Evolutionary conservation across 129 eudicot species (phyloP).

Genomic region (Artemisia argyi): DNA sequence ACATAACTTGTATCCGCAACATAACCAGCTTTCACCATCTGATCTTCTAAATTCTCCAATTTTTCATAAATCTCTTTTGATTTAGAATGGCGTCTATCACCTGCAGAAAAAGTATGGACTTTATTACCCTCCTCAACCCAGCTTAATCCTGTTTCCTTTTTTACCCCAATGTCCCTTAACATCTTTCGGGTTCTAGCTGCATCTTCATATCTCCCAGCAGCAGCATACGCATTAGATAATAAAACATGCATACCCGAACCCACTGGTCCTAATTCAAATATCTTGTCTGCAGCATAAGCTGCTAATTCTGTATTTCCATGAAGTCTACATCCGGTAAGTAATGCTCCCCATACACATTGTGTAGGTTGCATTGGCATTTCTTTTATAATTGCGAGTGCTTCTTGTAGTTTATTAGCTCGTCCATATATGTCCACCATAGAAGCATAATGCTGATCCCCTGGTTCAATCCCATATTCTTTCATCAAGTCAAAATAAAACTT

Average conservation of each 20-base stretch:
- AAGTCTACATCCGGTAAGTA: constrained; percentile 80
- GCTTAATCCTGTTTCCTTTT: constrained; percentile 92
- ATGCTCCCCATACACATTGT: constrained; percentile 89
- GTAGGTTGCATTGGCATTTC: constrained; percentile 82
- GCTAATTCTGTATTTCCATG: constrained; percentile 76
- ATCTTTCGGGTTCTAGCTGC: constrained; percentile 77
- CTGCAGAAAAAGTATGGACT: constrained; percentile 76
- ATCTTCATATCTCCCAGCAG: constrained; percentile 81
- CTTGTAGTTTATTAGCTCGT: constrained; percentile 80
- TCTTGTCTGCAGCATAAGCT: constrained; percentile 78
- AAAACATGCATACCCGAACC: constrained; percentile 70
- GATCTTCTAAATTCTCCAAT: constrained; percentile 61
- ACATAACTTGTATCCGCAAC: constrained; percentile 83
- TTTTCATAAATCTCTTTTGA: constrained; percentile 58
- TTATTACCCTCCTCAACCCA: constrained; percentile 93
- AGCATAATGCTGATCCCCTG: constrained; percentile 77
- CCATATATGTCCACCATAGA: constrained; percentile 80
- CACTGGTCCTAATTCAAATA: constrained; percentile 64
- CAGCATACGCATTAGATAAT: constrained; percentile 71
- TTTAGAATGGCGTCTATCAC: constrained; percentile 58
- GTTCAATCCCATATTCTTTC: constrained; percentile 67
- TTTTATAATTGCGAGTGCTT: constrained; percentile 54
- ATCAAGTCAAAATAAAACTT: constrained; percentile 61
- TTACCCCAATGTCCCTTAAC: constrained; percentile 79
- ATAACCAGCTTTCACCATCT: constrained; percentile 55